These are phyloP conservation scores for Thyridium curvatum DNA, from an alignment of 2,329 filamentous ascomycete genomes.

Conservation along the genomic window DNA sequence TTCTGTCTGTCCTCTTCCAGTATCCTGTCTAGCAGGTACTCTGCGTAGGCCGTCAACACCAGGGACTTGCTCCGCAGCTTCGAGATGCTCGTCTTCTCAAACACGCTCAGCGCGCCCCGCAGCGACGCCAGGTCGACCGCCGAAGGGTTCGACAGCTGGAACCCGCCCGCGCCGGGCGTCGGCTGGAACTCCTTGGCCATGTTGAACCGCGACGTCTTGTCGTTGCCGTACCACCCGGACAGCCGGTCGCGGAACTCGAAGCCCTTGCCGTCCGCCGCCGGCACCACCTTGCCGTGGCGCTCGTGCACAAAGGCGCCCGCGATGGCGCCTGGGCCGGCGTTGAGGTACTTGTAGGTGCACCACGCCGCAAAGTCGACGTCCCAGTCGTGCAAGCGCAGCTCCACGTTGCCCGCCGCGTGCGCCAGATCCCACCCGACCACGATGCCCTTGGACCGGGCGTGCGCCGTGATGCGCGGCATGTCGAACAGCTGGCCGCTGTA, in stretches of 20 bases:
- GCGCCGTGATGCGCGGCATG: conserved; percentile 69
- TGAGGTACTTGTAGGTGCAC: conserved; percentile 95
- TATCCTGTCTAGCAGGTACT: conserved; percentile 53
- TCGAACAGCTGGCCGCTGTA: conserved; percentile 88
- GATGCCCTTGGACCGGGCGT: conserved; percentile 54
- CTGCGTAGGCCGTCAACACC: conserved; percentile 69
- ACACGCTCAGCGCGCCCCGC: conserved; percentile 66
- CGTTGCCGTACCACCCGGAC: conserved; percentile 81
- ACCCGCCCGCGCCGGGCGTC: conserved; percentile 72
- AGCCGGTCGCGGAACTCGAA: conserved; percentile 58
- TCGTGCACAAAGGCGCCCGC: conserved; percentile 78
- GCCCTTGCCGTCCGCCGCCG: conserved; percentile 30
- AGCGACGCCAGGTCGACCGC: conserved; percentile 74
- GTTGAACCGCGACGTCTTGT: conserved; percentile 68
- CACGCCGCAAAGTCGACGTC: conserved; percentile 85
- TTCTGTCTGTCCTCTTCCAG: conserved; percentile 15
- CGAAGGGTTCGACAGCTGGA: conserved; percentile 79
- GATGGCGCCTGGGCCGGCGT: conserved; percentile 76
- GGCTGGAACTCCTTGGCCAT: conserved; percentile 81
- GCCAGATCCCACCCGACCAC: conserved; percentile 59
- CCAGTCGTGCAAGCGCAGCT: conserved; percentile 77
- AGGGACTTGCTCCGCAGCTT: conserved; percentile 66
- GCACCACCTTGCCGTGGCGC: conserved; percentile 54
- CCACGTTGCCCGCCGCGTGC: conserved; percentile 70
- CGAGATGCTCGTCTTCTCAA: conserved; percentile 63